These are phyloP conservation scores for Blastobotrys persicus DNA, from an alignment of 1,139 yeast species.

Conservation along the genomic window DNA sequence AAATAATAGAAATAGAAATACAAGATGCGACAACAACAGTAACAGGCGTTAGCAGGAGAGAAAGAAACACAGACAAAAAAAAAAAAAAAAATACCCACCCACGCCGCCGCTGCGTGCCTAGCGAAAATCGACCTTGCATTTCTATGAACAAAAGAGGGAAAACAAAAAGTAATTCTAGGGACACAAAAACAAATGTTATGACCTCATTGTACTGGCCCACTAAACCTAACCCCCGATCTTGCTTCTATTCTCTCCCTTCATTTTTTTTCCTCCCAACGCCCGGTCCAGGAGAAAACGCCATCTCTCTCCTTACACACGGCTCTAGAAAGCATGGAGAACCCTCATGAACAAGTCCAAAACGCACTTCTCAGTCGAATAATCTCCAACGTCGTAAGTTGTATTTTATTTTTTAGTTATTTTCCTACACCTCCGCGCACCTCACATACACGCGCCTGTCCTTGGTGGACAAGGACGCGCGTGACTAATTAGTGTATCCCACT, in stretches of 20 bases:
- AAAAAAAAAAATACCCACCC: not conserved
- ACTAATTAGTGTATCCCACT: not conserved
- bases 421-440: too few species aligned
- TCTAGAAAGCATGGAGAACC: conserved; percentile 65
- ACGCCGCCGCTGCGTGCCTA: not conserved
- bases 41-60: too few species aligned
- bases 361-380: conserved; percentile 75
- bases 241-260: not conserved
- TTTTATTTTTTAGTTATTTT: too few species aligned
- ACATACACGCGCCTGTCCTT: too few species aligned
- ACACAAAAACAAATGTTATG: conserved; percentile 7
- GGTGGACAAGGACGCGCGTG: too few species aligned
- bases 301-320: not conserved
- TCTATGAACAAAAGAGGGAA: not conserved
- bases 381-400: conserved; percentile 53
- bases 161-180: conserved; percentile 2
- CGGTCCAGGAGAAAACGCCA: not conserved
- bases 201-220: conserved; percentile 9
- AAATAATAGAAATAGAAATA: too few species aligned
- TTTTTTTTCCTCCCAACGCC: not conserved
- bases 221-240: not conserved
- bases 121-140: not conserved
- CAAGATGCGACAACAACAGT: too few species aligned
- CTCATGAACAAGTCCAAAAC: conserved; percentile 83
- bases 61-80: not conserved